Conservation (phyloP, 1,139 yeast species). For the Saccharomycopsis hybrid region DNA sequence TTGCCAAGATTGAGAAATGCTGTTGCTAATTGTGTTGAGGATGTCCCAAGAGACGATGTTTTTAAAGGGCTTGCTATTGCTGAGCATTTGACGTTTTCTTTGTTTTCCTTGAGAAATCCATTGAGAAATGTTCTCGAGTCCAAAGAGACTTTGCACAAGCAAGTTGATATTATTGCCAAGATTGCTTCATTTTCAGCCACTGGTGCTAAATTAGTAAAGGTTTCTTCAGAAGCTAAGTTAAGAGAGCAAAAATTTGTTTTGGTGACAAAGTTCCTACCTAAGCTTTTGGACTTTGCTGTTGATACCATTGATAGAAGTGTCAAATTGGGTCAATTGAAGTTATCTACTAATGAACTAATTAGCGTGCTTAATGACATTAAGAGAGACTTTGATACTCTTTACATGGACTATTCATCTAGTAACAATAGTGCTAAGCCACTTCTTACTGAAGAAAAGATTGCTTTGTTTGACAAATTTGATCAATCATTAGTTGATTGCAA, state of each 20-base stretch:
- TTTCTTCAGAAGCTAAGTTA: neutral
- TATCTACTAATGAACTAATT: neutral
- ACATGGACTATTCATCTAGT: neutral
- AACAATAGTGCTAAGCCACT: neutral
- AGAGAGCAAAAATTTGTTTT: slow-evolving; percentile 13
- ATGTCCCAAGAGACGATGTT: slow-evolving; percentile 69
- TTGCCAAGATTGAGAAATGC: slow-evolving; percentile 73
- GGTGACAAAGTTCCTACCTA: slow-evolving; percentile 40
- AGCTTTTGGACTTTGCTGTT: slow-evolving; percentile 42
- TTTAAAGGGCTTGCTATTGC: slow-evolving; percentile 74
- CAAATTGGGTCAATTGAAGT: slow-evolving; percentile 21
- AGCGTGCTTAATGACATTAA: neutral
- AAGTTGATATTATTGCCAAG: neutral
- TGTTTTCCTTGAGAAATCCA: slow-evolving; percentile 46
- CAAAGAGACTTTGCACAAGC: slow-evolving; percentile 22
- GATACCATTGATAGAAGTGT: slow-evolving; percentile 29
- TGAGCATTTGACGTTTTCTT: slow-evolving; percentile 60
- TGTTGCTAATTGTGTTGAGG: slow-evolving; percentile 56
- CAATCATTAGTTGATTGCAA: slow-evolving; percentile 21
- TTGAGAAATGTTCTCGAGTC: slow-evolving; percentile 31
- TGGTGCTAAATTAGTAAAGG: neutral
- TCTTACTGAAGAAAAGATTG: slow-evolving; percentile 14
- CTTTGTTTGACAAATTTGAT: slow-evolving; percentile 27
- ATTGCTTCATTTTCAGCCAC: neutral
- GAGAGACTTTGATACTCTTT: neutral